Percentiles rank a stretch among this genome's conserved stretches.
phyloP scores from a whole-genome alignment of 345 rosid genomes.

The Eucalyptus globulus region DNA sequence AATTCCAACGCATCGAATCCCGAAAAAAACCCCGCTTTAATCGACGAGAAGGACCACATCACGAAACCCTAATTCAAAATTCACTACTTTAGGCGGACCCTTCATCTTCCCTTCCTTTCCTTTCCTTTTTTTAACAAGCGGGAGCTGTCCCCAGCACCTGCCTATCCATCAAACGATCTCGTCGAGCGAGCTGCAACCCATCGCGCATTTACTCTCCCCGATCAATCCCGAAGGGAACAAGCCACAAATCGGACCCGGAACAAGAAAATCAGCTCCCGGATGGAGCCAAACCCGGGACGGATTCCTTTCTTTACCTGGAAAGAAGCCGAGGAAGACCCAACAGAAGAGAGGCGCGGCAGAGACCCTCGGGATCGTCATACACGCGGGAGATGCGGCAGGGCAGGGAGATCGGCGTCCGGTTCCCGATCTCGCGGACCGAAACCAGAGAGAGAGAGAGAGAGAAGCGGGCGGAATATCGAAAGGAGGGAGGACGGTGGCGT shows the following conservation, averaged over 20 bases:
- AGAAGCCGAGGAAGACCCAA: conserved; percentile 6
- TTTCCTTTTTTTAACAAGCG: not conserved
- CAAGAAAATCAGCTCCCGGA: not conserved
- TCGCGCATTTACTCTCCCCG: not conserved
- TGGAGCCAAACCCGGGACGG: not conserved
- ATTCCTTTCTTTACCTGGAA: conserved; percentile 11
- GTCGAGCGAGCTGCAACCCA: not conserved
- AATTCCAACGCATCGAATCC: not conserved
- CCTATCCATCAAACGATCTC: not conserved
- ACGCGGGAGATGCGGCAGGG: not conserved
- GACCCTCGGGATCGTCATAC: not conserved
- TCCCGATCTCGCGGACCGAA: not conserved
- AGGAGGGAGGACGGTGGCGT: not conserved
- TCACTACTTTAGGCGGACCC: not conserved
- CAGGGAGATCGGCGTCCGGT: not conserved
- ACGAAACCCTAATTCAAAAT: not conserved
- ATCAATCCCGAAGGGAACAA: not conserved
- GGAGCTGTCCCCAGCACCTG: not conserved
- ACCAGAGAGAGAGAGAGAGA: not conserved
- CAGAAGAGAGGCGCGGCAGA: not conserved
- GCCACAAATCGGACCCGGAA: not conserved
- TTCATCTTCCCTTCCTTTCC: not conserved
- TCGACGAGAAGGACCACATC: not conserved
- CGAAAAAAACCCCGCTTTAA: not conserved
- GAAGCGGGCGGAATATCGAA: not conserved